Percentiles rank a stretch among this genome's conserved stretches.
These are phyloP conservation scores for Macrolepiota dolichaula DNA, from an alignment of 768 basidiomycete genomes.

Conservation along the genomic window DNA sequence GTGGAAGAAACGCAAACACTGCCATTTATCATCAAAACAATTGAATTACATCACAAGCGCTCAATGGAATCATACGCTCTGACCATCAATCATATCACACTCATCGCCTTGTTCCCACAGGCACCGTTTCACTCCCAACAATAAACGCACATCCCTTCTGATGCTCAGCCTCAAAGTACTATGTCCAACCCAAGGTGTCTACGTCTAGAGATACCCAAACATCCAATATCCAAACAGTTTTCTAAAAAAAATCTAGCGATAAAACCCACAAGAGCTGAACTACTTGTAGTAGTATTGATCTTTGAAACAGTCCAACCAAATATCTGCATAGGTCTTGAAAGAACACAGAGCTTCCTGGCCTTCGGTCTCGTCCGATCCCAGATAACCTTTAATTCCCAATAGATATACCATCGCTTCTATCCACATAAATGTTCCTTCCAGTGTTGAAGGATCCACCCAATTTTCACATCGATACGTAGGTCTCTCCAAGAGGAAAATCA, in stretches of 20 bases:
- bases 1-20: slow-evolving; percentile 10
- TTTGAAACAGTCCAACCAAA: too few species aligned
- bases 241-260: too few species aligned
- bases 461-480: background rate
- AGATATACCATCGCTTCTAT: background rate
- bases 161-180: slow-evolving; percentile 1
- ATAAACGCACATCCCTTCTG: background rate
- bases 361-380: background rate
- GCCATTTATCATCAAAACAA: slow-evolving; percentile 4
- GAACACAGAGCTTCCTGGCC: too few species aligned
- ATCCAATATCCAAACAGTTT: too few species aligned
- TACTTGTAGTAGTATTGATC: background rate
- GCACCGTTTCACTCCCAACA: background rate
- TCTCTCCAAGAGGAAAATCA: background rate
- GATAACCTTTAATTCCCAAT: background rate
- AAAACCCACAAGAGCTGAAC: background rate
- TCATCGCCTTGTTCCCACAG: slow-evolving; percentile 1
- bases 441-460: background rate
- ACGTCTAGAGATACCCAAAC: too few species aligned
- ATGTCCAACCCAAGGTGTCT: slow-evolving; percentile 8
- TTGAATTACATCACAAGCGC: slow-evolving; percentile 4
- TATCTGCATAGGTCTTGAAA: background rate
- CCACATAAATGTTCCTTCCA: background rate
- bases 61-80: background rate
- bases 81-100: slow-evolving; percentile 5